phyloP scores from a whole-genome alignment of 2,329 filamentous ascomycete genomes.

The Colletotrichum sojae region DNA sequence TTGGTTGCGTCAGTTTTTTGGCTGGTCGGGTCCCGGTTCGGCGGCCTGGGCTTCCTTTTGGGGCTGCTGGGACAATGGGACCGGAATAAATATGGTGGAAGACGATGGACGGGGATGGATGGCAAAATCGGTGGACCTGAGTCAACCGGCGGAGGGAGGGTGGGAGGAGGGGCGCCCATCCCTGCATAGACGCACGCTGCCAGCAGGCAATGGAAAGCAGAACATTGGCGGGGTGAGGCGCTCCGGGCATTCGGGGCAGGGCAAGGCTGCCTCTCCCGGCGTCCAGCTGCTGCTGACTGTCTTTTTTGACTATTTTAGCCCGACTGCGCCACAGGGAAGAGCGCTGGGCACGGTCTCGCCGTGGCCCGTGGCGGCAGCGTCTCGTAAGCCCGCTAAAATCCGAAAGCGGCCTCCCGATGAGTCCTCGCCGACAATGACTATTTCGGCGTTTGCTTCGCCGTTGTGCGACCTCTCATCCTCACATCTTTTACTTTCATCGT shows the following conservation, averaged over 20 bases:
- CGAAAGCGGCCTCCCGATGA: conserved; percentile 34
- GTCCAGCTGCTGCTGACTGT: background rate
- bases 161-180: conserved; percentile 25
- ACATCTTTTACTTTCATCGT: background rate
- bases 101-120: conserved; percentile 49
- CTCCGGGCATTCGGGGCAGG: background rate
- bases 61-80: conserved; percentile 21
- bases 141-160: conserved; percentile 50
- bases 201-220: background rate
- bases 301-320: background rate
- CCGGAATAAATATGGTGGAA: conserved; percentile 40
- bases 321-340: conserved; percentile 26
- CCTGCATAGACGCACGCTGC: conserved; percentile 33
- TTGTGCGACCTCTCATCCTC: background rate
- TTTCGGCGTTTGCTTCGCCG: conserved; percentile 3
- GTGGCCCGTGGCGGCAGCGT: background rate
- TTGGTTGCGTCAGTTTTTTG: conserved; percentile 37
- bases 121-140: conserved; percentile 42
- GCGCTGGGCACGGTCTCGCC: background rate
- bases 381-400: conserved; percentile 17
- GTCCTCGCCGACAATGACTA: background rate
- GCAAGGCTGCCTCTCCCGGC: background rate
- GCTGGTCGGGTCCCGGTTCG: conserved; percentile 11
- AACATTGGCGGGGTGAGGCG: conserved; percentile 26
- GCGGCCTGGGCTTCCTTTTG: conserved; percentile 11